Evolutionary conservation across 192 early-diverging fungal species (phyloP).

Genomic region (Funneliformis mosseae): DNA sequence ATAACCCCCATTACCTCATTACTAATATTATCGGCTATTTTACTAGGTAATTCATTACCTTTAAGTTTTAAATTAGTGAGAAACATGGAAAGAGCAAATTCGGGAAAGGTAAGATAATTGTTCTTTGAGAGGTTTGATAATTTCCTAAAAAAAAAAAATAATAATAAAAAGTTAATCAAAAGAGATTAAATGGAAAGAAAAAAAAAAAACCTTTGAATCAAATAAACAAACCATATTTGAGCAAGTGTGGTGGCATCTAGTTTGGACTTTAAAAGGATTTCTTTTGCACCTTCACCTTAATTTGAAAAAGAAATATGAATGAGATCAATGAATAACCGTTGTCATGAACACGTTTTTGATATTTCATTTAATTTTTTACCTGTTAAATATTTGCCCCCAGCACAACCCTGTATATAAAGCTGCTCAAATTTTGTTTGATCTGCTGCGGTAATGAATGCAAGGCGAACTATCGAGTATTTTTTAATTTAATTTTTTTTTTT

Average conservation of each 20-base stretch:
- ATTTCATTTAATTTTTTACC: not conserved
- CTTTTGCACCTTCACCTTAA: conserved; percentile 40
- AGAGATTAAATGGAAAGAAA: not conserved
- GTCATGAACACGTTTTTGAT: not conserved
- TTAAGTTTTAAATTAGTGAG: conserved; percentile 58
- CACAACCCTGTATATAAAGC: conserved; percentile 35
- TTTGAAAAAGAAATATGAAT: not conserved
- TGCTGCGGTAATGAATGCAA: conserved; percentile 43
- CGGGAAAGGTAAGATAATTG: conserved; percentile 59
- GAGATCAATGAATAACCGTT: not conserved
- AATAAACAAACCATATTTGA: conserved; percentile 43
- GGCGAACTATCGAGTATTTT: conserved; percentile 27
- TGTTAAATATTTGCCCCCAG: conserved; percentile 30
- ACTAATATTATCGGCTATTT: conserved; percentile 52
- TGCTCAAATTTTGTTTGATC: conserved; percentile 48
- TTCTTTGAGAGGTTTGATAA: conserved; percentile 54
- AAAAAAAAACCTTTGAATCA: not conserved
- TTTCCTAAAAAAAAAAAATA: conserved; percentile 46
- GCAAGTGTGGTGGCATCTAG: conserved; percentile 41
- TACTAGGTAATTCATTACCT: conserved; percentile 56
- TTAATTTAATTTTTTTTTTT: too few relatives aligned
- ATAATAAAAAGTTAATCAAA: not conserved
- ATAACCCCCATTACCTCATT: conserved; percentile 49
- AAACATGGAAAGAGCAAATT: conserved; percentile 71
- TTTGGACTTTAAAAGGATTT: conserved; percentile 42